phyloP scores from a whole-genome alignment of 306 rosid species.

The Cicer arietinum region DNA sequence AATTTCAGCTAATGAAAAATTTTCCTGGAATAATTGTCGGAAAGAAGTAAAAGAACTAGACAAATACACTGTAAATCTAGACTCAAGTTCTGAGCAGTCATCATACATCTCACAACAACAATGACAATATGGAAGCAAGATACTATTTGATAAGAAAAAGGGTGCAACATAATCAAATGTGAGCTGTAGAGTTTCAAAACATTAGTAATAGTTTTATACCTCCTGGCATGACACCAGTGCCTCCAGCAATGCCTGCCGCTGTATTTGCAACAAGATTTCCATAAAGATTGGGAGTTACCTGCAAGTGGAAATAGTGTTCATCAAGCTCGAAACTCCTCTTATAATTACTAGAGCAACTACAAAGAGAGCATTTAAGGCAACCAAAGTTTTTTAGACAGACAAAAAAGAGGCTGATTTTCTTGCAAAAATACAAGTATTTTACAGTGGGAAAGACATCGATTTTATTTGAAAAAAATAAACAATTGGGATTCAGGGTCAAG shows the following conservation, averaged over 20 bases:
- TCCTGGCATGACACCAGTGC: slow-evolving; percentile 99
- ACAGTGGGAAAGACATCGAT: not conserved
- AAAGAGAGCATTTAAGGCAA: not conserved
- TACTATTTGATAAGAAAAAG: slow-evolving; percentile 10
- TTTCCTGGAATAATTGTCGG: not conserved
- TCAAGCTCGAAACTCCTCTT: slow-evolving; percentile 30
- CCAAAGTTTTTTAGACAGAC: not conserved
- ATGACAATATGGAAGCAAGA: slow-evolving; percentile 9
- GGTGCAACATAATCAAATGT: slow-evolving; percentile 19
- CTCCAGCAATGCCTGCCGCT: slow-evolving; percentile 98
- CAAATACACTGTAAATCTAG: slow-evolving; percentile 13
- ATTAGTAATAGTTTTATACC: slow-evolving; percentile 52
- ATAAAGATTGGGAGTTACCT: slow-evolving; percentile 98
- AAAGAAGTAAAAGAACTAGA: slow-evolving; percentile 9
- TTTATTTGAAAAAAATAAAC: slow-evolving; percentile 2
- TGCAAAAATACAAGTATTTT: not conserved
- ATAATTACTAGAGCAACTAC: not conserved
- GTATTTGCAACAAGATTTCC: slow-evolving; percentile 97
- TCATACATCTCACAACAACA: slow-evolving; percentile 2
- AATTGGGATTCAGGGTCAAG: slow-evolving; percentile 15
- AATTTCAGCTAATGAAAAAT: slow-evolving; percentile 15
- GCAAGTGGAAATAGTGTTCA: slow-evolving; percentile 40
- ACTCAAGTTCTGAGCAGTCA: not conserved
- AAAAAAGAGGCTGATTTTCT: not conserved
- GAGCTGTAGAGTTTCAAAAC: slow-evolving; percentile 27